These are phyloP conservation scores for Sporothrix humicola DNA, from an alignment of 2,329 filamentous ascomycete genomes.

Conservation along the genomic window DNA sequence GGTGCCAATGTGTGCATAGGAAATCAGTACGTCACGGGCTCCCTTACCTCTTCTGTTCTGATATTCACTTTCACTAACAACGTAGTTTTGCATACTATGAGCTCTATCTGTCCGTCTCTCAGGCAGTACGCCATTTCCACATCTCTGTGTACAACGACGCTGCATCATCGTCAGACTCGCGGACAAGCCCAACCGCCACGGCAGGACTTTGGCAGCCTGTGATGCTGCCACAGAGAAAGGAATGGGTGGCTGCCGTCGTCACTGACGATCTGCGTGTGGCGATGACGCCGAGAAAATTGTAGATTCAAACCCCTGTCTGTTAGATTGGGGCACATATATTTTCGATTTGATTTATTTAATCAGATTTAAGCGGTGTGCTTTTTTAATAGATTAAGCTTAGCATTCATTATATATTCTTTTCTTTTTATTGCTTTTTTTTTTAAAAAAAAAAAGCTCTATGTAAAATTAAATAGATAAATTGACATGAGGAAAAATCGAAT, in stretches of 20 bases:
- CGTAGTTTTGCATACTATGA: neutral
- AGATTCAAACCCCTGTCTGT: no score
- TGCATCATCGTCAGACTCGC: neutral
- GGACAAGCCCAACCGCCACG: neutral
- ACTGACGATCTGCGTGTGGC: neutral
- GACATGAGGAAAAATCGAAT: no score
- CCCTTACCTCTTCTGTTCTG: neutral
- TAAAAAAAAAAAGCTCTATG: no score
- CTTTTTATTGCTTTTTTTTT: no score
- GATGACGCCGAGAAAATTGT: conserved; percentile 1
- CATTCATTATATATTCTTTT: no score
- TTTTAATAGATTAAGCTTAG: no score
- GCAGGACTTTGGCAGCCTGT: neutral
- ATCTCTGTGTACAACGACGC: neutral
- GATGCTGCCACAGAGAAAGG: neutral
- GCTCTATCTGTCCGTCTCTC: neutral
- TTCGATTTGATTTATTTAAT: no score
- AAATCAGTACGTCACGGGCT: conserved; percentile 17
- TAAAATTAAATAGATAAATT: no score
- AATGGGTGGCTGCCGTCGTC: conserved; percentile 11
- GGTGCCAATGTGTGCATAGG: conserved; percentile 35
- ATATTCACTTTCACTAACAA: neutral
- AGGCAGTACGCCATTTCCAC: neutral
- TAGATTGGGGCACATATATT: no score
- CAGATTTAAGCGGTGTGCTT: no score